Evolutionary conservation across 768 basidiomycete genomes (phyloP).

Genomic region (Termitomyces sp.): DNA sequence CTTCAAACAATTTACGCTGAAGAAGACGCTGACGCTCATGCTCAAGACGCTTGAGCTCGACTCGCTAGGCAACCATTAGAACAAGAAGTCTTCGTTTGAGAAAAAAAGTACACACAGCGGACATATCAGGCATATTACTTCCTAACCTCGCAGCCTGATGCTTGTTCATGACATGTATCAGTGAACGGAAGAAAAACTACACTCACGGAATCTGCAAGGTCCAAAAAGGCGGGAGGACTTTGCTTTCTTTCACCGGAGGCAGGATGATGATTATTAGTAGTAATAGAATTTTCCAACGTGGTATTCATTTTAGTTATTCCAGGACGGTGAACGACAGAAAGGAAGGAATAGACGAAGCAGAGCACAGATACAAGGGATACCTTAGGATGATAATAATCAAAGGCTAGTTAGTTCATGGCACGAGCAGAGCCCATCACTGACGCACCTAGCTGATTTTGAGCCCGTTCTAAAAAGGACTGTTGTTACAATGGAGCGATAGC

Average conservation of each 20-base stretch:
- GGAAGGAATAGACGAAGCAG: constrained; percentile 45
- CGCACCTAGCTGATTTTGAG: constrained; percentile 69
- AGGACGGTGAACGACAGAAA: constrained; percentile 52
- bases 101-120: constrained; percentile 55
- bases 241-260: constrained; percentile 71
- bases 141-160: constrained; percentile 75
- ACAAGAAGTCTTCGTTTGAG: background rate
- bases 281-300: constrained; percentile 64
- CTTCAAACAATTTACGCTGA: constrained; percentile 90
- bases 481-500: constrained; percentile 72
- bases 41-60: constrained; percentile 86
- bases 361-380: constrained; percentile 50
- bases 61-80: constrained; percentile 48
- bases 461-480: constrained; percentile 71
- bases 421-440: constrained; percentile 21
- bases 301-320: constrained; percentile 68
- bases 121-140: constrained; percentile 82
- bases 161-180: constrained; percentile 14
- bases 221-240: constrained; percentile 88
- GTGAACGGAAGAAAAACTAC: constrained; percentile 12
- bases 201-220: constrained; percentile 89
- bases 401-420: constrained; percentile 22
- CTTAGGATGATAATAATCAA: constrained; percentile 27
- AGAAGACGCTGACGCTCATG: constrained; percentile 86
- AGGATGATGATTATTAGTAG: constrained; percentile 68